Percentiles rank a stretch among this genome's conserved stretches.
phyloP scores from a whole-genome alignment of 352 stramenopile species.

The Elongisporangium senticosum region DNA sequence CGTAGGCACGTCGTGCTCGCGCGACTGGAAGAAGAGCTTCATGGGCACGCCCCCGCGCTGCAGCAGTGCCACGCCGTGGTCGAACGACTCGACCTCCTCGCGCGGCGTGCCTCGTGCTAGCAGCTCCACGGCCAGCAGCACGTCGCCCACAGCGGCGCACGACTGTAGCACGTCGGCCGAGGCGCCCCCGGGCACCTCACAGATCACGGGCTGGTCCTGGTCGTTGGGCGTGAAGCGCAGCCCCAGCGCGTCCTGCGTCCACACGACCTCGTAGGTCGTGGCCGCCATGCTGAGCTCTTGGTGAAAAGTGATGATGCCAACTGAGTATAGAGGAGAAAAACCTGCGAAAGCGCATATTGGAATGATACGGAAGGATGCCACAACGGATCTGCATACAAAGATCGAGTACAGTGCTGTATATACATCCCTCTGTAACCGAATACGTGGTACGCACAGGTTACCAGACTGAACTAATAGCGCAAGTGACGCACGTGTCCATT shows the following conservation, averaged over 20 bases:
- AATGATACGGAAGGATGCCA: background rate
- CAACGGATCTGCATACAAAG: background rate
- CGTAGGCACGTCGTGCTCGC: constrained; percentile 35
- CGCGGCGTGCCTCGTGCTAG: constrained; percentile 17
- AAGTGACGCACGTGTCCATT: background rate
- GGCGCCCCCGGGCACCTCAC: constrained; percentile 44
- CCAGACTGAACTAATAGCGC: background rate
- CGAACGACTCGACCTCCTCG: constrained; percentile 27
- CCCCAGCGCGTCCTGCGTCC: constrained; percentile 42
- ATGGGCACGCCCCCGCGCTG: constrained; percentile 44
- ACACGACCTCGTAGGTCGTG: constrained; percentile 52
- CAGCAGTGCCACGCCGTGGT: constrained; percentile 49
- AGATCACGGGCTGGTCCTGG: constrained; percentile 60
- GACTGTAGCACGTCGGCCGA: constrained; percentile 46
- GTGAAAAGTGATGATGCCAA: background rate
- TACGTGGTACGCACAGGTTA: background rate
- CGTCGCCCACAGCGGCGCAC: constrained; percentile 47
- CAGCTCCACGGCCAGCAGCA: constrained; percentile 53
- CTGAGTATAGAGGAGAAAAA: background rate
- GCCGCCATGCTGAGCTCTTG: background rate
- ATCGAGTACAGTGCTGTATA: background rate
- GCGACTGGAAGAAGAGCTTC: constrained; percentile 58
- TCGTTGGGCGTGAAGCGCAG: constrained; percentile 76
- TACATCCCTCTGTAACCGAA: background rate
- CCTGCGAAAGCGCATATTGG: background rate